Evolutionary conservation across 352 stramenopile species (phyloP).

Genomic region (Phytophthora palmivora): DNA sequence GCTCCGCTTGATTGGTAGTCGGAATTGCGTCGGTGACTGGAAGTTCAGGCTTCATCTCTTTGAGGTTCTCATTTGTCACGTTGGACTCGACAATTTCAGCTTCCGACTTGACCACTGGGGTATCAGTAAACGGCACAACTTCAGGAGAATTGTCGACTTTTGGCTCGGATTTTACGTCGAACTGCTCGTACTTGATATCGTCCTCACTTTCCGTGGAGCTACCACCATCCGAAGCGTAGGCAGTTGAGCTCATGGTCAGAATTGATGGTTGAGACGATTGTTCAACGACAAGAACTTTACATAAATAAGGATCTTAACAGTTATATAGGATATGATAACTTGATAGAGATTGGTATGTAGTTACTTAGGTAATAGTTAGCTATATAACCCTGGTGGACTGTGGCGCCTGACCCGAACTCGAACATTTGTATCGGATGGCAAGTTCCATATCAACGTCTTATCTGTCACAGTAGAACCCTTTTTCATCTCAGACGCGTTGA

Average conservation of each 20-base stretch:
- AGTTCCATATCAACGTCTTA: no score
- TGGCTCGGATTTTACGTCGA: conserved; percentile 15
- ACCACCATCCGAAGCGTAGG: conserved; percentile 22
- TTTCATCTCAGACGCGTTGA: background rate
- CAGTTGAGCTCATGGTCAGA: conserved; percentile 4
- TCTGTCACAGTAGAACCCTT: no score
- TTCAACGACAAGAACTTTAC: no score
- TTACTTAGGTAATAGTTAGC: no score
- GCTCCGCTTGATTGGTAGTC: background rate
- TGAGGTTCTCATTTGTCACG: background rate
- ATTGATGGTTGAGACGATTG: background rate
- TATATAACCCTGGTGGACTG: no score
- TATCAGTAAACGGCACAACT: conserved; percentile 1
- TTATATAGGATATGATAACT: no score
- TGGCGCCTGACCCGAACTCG: conserved; percentile 16
- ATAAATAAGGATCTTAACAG: no score
- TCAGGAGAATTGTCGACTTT: background rate
- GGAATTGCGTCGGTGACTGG: background rate
- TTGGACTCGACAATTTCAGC: conserved; percentile 14
- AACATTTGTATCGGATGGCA: background rate
- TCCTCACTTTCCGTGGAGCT: conserved; percentile 35
- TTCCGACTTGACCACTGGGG: conserved; percentile 20
- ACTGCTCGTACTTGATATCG: conserved; percentile 6
- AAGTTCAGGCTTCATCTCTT: conserved; percentile 8
- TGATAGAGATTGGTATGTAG: no score